Evolutionary conservation across 805 yeast species (phyloP).

Genomic region (Nematodospora valgi): DNA sequence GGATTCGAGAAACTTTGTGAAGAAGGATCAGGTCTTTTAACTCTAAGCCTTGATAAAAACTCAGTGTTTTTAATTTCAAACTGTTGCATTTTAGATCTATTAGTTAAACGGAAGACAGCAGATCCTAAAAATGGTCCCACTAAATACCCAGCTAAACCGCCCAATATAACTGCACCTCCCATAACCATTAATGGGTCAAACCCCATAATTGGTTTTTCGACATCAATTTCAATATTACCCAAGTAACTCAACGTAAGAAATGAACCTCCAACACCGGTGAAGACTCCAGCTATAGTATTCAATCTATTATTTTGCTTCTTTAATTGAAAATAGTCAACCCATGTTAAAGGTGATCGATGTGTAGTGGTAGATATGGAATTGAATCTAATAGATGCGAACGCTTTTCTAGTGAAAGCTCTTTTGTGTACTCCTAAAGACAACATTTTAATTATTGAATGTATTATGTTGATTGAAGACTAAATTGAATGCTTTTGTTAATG

Average conservation of each 20-base stretch:
- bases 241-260: constrained; percentile 69
- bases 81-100: constrained; percentile 42
- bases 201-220: constrained; percentile 81
- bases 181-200: constrained; percentile 83
- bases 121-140: constrained; percentile 82
- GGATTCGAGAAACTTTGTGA: constrained; percentile 89
- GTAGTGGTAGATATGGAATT: constrained; percentile 17
- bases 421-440: constrained; percentile 8
- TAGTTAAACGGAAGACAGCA: constrained; percentile 55
- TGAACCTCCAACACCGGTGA: constrained; percentile 67
- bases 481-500: no score
- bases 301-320: constrained; percentile 73
- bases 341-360: constrained; percentile 43
- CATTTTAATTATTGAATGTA: no score
- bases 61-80: constrained; percentile 64
- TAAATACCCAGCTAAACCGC: constrained; percentile 75
- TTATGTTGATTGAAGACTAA: no score
- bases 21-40: constrained; percentile 88
- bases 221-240: constrained; percentile 81
- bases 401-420: constrained; percentile 5
- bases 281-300: constrained; percentile 62
- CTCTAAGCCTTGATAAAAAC: constrained; percentile 69
- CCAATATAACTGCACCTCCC: constrained; percentile 67
- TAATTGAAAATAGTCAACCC: constrained; percentile 78
- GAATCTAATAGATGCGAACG: constrained; percentile 12